Conservation (phyloP, 2,329 filamentous ascomycete genomes). For the Calonectria honghensis region DNA sequence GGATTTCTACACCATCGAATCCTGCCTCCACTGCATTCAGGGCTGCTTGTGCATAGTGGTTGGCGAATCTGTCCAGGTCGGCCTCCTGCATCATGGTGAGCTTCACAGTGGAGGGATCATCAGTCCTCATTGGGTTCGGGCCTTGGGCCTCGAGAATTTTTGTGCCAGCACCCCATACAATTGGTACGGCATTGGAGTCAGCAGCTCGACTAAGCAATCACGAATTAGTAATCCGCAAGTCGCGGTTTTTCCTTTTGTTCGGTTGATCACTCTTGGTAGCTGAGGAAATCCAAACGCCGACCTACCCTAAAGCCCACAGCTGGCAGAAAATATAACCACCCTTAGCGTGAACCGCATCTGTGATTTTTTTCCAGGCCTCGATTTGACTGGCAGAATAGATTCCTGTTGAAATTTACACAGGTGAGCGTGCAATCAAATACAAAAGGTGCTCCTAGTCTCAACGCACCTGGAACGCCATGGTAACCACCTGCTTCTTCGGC, state of each 20-base stretch:
- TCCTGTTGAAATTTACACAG: conserved; percentile 67
- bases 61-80: conserved; percentile 79
- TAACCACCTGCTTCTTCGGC: conserved; percentile 59
- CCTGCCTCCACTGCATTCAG: conserved; percentile 77
- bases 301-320: conserved; percentile 77
- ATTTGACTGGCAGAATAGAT: conserved; percentile 76
- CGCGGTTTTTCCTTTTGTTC: neutral
- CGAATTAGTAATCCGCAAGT: conserved; percentile 21
- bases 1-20: conserved; percentile 81
- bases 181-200: conserved; percentile 44
- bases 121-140: conserved; percentile 32
- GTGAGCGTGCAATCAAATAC: neutral
- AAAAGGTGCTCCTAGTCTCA: neutral
- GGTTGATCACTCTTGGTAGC: neutral
- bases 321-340: conserved; percentile 77
- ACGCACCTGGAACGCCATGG: conserved; percentile 48
- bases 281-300: conserved; percentile 64
- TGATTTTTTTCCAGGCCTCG: conserved; percentile 76
- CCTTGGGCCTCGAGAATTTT: conserved; percentile 38
- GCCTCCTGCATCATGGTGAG: conserved; percentile 74
- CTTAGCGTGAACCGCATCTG: conserved; percentile 78
- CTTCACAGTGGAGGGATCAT: conserved; percentile 41
- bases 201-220: conserved; percentile 44
- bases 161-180: conserved; percentile 49
- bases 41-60: conserved; percentile 73